phyloP scores from a whole-genome alignment of 306 rosid species.

The Castanea mollissima region DNA sequence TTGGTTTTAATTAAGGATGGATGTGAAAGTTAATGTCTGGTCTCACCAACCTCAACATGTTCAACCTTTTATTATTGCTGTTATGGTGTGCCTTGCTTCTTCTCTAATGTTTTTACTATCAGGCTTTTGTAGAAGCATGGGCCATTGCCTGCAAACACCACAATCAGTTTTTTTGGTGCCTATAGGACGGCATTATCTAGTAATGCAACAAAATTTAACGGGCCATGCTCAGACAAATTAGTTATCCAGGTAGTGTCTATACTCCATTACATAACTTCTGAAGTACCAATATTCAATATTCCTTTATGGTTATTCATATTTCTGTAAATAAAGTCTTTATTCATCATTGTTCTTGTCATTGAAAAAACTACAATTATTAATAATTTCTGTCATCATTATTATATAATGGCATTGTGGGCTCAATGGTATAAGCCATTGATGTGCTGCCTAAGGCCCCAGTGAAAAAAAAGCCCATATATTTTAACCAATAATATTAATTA shows the following conservation, averaged over 20 bases:
- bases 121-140: constrained; percentile 94
- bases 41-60: neutral
- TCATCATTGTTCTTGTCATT: constrained; percentile 4
- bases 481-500: too few species aligned
- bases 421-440: too few species aligned
- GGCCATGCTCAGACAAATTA: constrained; percentile 72
- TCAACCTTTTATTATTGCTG: neutral
- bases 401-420: too few species aligned
- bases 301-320: neutral
- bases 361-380: neutral
- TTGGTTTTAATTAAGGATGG: too few species aligned
- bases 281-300: constrained; percentile 19
- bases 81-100: constrained; percentile 23
- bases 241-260: constrained; percentile 60
- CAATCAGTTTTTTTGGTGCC: constrained; percentile 81
- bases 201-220: constrained; percentile 81
- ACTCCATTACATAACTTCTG: neutral
- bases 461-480: too few species aligned
- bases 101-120: constrained; percentile 29
- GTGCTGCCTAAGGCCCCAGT: too few species aligned
- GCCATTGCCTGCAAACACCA: constrained; percentile 68
- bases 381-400: neutral
- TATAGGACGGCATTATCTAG: constrained; percentile 63
- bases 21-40: neutral
- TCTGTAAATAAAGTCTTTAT: neutral